These are phyloP conservation scores for Leishmania tarentolae DNA, from an alignment of 208 protist genomes.

Conservation along the genomic window DNA sequence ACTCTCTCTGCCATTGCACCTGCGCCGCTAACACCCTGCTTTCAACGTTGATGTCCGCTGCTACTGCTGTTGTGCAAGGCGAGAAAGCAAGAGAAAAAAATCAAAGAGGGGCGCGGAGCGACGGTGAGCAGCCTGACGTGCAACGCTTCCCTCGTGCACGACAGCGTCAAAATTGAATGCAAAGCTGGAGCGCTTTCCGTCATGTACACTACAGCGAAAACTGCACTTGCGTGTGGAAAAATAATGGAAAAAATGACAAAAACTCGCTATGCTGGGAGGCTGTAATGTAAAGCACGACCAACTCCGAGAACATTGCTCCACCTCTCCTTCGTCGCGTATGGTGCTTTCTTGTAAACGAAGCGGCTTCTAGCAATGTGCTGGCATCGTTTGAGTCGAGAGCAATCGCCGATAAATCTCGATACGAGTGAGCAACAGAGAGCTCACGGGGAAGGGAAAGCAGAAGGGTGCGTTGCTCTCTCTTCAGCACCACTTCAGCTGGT, in stretches of 20 bases:
- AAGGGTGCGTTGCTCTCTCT: background rate
- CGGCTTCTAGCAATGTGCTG: background rate
- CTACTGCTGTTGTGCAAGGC: background rate
- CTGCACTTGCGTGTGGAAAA: background rate
- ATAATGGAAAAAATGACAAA: background rate
- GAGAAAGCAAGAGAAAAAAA: background rate
- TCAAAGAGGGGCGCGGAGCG: background rate
- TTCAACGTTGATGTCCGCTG: constrained; percentile 3
- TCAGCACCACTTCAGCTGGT: background rate
- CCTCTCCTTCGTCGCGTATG: background rate
- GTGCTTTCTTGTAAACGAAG: background rate
- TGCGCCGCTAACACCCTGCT: background rate
- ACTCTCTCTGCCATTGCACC: background rate
- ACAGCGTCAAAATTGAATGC: background rate
- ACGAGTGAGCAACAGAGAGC: background rate
- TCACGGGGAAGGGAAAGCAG: background rate
- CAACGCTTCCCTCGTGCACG: background rate
- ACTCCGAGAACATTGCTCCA: background rate
- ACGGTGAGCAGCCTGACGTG: background rate
- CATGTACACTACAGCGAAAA: constrained; percentile 9
- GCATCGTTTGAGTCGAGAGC: background rate
- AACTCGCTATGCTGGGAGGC: too few species aligned
- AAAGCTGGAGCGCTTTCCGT: background rate
- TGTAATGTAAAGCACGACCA: background rate
- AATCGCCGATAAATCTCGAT: background rate